Evolutionary conservation across 208 protist genomes (phyloP), one percentile per base, ranked within the genome.

Genomic region (Wallacemonas sp.): DNA sequence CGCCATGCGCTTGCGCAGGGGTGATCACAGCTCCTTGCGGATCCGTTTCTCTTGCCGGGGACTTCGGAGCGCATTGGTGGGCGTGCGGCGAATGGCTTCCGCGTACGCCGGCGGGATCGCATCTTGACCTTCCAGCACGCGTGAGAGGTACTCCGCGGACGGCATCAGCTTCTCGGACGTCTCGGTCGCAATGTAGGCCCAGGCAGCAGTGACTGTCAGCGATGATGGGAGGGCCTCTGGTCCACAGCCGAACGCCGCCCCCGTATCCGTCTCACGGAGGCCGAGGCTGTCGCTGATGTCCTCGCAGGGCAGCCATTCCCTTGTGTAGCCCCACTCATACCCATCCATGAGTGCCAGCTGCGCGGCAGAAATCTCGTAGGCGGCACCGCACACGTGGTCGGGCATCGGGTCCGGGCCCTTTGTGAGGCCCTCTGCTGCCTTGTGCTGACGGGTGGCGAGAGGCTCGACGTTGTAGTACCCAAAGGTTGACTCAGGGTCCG

Each of bases 381-480:
- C 79, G 13, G 79, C 79, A 10, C 79, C 79, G 33, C 71, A 81
- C 12, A 85, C 79, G 57, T 76, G 68, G 27, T 41, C 19, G 13
- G 79, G 79, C 79, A 85, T 85, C 4, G 36, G 42, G 48, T 77
- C 64, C 30, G 36, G 36, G 15, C 24, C 27, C 37, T 44, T 44
- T 30, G 66, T 66, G 15, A 66, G 27, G 24, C 65, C 68, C 19
- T 53, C 10, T 30, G 61, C 46, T 50, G 32, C 55, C 63, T 85
- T 85, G 24, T 55, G 39, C 36, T 50, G 27, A 2, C 74, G 74
- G 36, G 54, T 30, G 33, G 6, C 63, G 21, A 67, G 46, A 27
- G 79, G 71, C 63, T 80, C 79, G 15, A 85, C 66, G 50, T 81
- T 85, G 71, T 74, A 85, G 62, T 81, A 85, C 2, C 79, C 79